Evolutionary conservation across 192 early-diverging fungal genomes (phyloP).

Genomic region (Linnemannia elongata): DNA sequence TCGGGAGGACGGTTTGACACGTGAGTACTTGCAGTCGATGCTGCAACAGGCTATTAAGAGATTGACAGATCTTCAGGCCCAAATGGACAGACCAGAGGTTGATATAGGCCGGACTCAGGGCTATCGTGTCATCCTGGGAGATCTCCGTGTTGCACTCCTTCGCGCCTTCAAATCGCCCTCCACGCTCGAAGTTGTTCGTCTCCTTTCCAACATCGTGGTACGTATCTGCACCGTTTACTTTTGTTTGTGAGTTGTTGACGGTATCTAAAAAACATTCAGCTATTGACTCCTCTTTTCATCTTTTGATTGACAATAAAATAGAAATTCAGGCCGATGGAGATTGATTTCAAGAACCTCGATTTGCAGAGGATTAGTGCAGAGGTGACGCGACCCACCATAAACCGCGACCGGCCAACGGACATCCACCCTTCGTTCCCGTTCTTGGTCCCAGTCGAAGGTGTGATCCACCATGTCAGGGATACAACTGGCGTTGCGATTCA

Average conservation of each 20-base stretch:
- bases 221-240: background rate
- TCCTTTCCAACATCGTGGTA: slow-evolving; percentile 43
- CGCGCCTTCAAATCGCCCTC: slow-evolving; percentile 53
- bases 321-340: slow-evolving; percentile 43
- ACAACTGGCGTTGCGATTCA: slow-evolving; percentile 39
- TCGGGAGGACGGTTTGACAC: slow-evolving; percentile 25
- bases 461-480: slow-evolving; percentile 29
- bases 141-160: slow-evolving; percentile 52
- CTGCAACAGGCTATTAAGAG: slow-evolving; percentile 55
- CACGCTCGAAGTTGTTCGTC: slow-evolving; percentile 33
- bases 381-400: slow-evolving; percentile 18
- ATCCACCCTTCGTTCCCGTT: slow-evolving; percentile 53
- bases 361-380: slow-evolving; percentile 37
- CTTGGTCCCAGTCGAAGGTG: slow-evolving; percentile 42
- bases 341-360: slow-evolving; percentile 16
- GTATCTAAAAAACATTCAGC: background rate
- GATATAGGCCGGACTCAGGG: slow-evolving; percentile 26
- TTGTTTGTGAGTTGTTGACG: too few relatives aligned
- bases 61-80: slow-evolving; percentile 47
- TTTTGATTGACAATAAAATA: background rate
- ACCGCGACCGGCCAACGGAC: slow-evolving; percentile 41
- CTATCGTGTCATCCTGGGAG: slow-evolving; percentile 26
- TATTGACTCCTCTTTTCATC: background rate
- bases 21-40: slow-evolving; percentile 58
- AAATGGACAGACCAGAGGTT: slow-evolving; percentile 39